Conservation (phyloP, 805 yeast species). For the Saturnispora serradocipensis region DNA sequence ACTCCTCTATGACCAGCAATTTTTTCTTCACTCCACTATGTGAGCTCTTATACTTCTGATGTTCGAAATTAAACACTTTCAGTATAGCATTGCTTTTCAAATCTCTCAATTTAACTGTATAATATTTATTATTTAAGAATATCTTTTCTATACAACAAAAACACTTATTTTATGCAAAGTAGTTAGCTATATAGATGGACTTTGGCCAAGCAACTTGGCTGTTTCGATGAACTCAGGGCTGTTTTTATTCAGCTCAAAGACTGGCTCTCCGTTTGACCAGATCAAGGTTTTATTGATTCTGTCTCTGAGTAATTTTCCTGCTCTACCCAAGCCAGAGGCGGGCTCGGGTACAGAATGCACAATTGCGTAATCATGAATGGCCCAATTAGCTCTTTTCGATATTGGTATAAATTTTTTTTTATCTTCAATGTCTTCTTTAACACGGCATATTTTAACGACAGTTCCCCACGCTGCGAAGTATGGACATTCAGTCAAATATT, state of each 20-base stretch:
- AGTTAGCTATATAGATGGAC: no score
- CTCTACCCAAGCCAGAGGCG: constrained; percentile 8
- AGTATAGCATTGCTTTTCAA: background rate
- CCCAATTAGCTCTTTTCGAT: constrained; percentile 6
- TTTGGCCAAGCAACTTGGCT: constrained; percentile 10
- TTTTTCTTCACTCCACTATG: background rate
- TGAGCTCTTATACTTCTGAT: background rate
- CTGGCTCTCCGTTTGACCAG: constrained; percentile 15
- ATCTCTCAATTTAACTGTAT: background rate
- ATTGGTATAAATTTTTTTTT: constrained; percentile 5
- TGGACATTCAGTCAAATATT: constrained; percentile 14
- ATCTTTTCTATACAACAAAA: background rate
- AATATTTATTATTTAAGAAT: background rate
- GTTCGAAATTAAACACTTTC: background rate
- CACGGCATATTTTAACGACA: constrained; percentile 13
- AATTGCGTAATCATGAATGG: constrained; percentile 16
- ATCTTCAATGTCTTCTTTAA: constrained; percentile 4
- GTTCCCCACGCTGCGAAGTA: constrained; percentile 22
- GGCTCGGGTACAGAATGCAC: constrained; percentile 17
- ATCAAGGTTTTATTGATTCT: constrained; percentile 12
- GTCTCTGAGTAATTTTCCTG: constrained; percentile 12
- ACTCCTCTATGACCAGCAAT: background rate
- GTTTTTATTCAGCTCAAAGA: constrained; percentile 11
- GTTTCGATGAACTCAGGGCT: constrained; percentile 12
- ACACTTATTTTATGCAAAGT: background rate